These are phyloP conservation scores for Gossypium lobatum DNA, from an alignment of 441 rosid species.

Conservation along the genomic window DNA sequence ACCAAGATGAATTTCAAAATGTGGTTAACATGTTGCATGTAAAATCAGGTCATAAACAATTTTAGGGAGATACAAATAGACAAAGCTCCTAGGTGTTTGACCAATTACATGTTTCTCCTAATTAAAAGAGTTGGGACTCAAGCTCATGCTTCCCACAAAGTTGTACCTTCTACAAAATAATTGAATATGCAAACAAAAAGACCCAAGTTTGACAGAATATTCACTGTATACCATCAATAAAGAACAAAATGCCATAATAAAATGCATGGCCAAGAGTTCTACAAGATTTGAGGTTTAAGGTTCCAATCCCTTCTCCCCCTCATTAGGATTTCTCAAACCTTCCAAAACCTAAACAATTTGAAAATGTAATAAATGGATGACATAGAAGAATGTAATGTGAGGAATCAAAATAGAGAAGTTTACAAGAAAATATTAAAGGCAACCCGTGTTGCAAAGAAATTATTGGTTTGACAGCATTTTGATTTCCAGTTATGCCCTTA, in stretches of 20 bases:
- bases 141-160: not conserved
- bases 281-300: not conserved
- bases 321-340: not conserved
- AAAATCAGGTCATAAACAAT: not conserved
- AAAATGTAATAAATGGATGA: not conserved
- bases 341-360: not conserved
- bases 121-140: not conserved
- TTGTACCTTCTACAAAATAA: not conserved
- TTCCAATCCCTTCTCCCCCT: not conserved
- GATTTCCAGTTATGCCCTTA: slow-evolving; percentile 31
- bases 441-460: slow-evolving; percentile 58
- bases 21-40: not conserved
- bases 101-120: not conserved
- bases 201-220: not conserved
- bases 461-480: slow-evolving; percentile 16
- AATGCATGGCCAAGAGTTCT: not conserved
- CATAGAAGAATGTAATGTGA: not conserved
- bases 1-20: not conserved
- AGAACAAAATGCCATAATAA: not conserved
- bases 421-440: slow-evolving; percentile 65
- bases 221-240: not conserved
- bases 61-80: not conserved
- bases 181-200: not conserved
- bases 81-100: not conserved
- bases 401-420: slow-evolving; percentile 11